A percentile compares a stretch with the other conserved stretches of the same genome.
Conservation (phyloP, 345 rosid genomes). For the Populus tremula region DNA sequence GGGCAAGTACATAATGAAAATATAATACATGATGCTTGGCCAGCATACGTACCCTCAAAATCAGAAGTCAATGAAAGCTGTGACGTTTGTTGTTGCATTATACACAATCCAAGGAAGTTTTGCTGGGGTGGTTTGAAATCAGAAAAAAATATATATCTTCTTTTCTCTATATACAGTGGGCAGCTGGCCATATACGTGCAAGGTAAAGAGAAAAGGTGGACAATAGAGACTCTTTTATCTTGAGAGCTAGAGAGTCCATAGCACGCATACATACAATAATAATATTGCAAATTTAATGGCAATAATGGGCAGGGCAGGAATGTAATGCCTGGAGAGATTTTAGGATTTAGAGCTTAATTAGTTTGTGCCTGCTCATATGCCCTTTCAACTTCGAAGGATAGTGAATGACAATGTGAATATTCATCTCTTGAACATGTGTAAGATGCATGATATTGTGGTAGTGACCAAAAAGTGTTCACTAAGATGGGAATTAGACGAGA, state of each 20-base stretch:
- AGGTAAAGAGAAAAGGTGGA: background rate
- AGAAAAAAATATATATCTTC: background rate
- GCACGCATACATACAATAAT: background rate
- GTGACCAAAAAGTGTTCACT: background rate
- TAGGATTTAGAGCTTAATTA: background rate
- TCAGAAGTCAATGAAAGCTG: background rate
- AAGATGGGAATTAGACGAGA: background rate
- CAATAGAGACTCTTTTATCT: background rate
- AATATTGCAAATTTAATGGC: too few relatives aligned
- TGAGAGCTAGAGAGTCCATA: background rate
- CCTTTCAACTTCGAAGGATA: background rate
- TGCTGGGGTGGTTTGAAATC: background rate
- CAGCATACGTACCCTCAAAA: background rate
- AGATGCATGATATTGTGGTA: background rate
- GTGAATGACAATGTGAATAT: background rate
- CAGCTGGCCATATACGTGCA: background rate
- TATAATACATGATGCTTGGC: background rate
- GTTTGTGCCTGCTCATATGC: background rate
- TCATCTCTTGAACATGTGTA: background rate
- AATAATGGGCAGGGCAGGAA: background rate
- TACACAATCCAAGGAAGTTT: background rate
- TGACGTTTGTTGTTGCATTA: background rate
- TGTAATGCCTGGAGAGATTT: background rate
- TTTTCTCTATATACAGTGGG: background rate
- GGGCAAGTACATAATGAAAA: slow-evolving; percentile 2